Percentiles rank a stretch among this genome's conserved stretches.
Evolutionary conservation across 1,139 yeast species (phyloP).

Genomic region (Starmera stellimalicola): DNA sequence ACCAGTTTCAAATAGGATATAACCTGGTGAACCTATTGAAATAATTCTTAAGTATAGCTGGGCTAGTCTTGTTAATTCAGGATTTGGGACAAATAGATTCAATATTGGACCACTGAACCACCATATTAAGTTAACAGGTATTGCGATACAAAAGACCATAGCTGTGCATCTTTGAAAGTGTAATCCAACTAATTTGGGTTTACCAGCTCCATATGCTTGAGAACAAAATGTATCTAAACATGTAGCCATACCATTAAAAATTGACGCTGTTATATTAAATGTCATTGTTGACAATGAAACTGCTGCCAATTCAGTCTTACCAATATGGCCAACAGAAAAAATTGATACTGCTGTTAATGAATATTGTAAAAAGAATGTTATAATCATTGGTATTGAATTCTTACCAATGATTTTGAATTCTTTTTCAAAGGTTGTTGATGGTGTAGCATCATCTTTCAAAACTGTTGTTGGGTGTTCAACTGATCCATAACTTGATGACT

Average conservation of each 20-base stretch:
- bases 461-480: neutral
- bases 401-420: conserved; percentile 21
- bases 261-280: conserved; percentile 38
- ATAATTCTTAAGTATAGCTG: conserved; percentile 26
- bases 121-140: conserved; percentile 31
- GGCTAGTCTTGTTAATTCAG: conserved; percentile 24
- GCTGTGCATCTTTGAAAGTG: conserved; percentile 35
- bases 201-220: conserved; percentile 38
- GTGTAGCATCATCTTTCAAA: neutral
- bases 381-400: conserved; percentile 46
- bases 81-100: conserved; percentile 24
- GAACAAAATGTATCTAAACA: conserved; percentile 45
- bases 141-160: conserved; percentile 25
- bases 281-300: conserved; percentile 41
- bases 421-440: conserved; percentile 16
- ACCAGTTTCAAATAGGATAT: conserved; percentile 32
- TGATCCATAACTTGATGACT: neutral
- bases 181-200: conserved; percentile 28
- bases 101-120: conserved; percentile 27
- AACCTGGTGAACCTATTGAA: conserved; percentile 30
- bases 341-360: conserved; percentile 75
- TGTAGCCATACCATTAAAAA: conserved; percentile 48
- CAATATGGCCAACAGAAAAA: conserved; percentile 73
- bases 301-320: conserved; percentile 36
- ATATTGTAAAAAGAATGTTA: conserved; percentile 69